phyloP scores from a whole-genome alignment of 2,329 filamentous ascomycete genomes.

The Calonectria montana region DNA sequence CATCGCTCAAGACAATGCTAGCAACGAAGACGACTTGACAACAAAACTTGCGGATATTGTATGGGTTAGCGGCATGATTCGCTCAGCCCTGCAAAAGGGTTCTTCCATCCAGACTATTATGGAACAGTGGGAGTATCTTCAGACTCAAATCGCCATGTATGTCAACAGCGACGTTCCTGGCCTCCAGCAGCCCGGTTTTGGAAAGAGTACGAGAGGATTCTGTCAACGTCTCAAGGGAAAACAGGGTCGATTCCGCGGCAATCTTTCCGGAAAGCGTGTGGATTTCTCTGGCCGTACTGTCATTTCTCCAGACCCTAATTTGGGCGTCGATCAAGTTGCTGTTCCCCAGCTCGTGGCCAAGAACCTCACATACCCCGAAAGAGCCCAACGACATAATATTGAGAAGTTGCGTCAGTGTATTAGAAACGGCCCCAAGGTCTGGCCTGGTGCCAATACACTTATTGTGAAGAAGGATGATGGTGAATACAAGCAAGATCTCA shows the following conservation, averaged over 20 bases:
- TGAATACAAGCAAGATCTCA: slow-evolving; percentile 78
- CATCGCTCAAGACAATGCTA: slow-evolving; percentile 91
- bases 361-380: slow-evolving; percentile 95
- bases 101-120: slow-evolving; percentile 90
- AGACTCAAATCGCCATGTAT: slow-evolving; percentile 96
- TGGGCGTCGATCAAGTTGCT: slow-evolving; percentile 93
- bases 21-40: slow-evolving; percentile 96
- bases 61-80: slow-evolving; percentile 88
- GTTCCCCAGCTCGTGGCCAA: slow-evolving; percentile 93
- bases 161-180: slow-evolving; percentile 97
- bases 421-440: slow-evolving; percentile 78
- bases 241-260: slow-evolving; percentile 96
- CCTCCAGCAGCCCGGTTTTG: slow-evolving; percentile 86
- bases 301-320: slow-evolving; percentile 95
- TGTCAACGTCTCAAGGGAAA: slow-evolving; percentile 97
- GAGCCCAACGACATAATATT: slow-evolving; percentile 86
- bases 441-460: slow-evolving; percentile 85
- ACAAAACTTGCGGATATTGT: slow-evolving; percentile 98
- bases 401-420: slow-evolving; percentile 82
- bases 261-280: slow-evolving; percentile 96
- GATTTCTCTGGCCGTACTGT: slow-evolving; percentile 98
- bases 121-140: slow-evolving; percentile 98
- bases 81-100: slow-evolving; percentile 83
- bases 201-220: slow-evolving; percentile 91
- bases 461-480: slow-evolving; percentile 78